Evolutionary conservation across 768 basidiomycete species (phyloP).

Genomic region (Auriscalpium orientale): DNA sequence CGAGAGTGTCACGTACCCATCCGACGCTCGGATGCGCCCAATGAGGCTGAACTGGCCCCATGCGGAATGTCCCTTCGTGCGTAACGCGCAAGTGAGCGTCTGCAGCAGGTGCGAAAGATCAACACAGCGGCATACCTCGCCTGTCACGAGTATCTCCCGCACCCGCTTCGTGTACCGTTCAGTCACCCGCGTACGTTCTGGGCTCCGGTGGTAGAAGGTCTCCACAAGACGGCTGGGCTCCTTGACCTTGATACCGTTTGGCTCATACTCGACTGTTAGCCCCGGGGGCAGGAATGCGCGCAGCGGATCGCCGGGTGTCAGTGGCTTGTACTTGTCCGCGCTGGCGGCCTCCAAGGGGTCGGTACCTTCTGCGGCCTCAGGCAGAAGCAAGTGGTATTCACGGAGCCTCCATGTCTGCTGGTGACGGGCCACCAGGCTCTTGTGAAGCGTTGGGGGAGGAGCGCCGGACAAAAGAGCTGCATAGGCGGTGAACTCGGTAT

Average conservation of each 20-base stretch:
- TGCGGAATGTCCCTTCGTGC: slow-evolving; percentile 73
- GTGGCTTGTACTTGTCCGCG: slow-evolving; percentile 18
- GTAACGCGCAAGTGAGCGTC: not conserved
- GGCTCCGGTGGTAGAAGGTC: slow-evolving; percentile 21
- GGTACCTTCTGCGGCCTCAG: slow-evolving; percentile 20
- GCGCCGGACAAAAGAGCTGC: slow-evolving; percentile 67
- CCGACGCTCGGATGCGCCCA: slow-evolving; percentile 73
- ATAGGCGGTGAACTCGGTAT: slow-evolving; percentile 81
- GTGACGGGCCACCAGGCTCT: slow-evolving; percentile 73
- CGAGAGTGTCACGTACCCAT: slow-evolving; percentile 73
- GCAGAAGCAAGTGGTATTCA: slow-evolving; percentile 53
- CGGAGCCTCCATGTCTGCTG: slow-evolving; percentile 85
- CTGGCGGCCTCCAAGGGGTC: slow-evolving; percentile 20
- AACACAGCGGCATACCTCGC: slow-evolving; percentile 44
- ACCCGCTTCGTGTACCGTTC: slow-evolving; percentile 22
- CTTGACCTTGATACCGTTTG: slow-evolving; percentile 39
- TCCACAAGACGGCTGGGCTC: slow-evolving; percentile 31
- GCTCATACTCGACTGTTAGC: slow-evolving; percentile 40
- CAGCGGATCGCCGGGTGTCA: slow-evolving; percentile 54
- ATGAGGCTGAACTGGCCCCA: slow-evolving; percentile 83
- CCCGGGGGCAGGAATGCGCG: slow-evolving; percentile 53
- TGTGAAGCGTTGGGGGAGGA: slow-evolving; percentile 56
- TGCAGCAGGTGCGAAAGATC: not conserved
- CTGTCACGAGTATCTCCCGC: slow-evolving; percentile 61
- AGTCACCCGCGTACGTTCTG: slow-evolving; percentile 2